Evolutionary conservation across 1,139 yeast species (phyloP), one percentile per base, ranked within the genome.

Genomic region (Lodderomyces metapsilosis): DNA sequence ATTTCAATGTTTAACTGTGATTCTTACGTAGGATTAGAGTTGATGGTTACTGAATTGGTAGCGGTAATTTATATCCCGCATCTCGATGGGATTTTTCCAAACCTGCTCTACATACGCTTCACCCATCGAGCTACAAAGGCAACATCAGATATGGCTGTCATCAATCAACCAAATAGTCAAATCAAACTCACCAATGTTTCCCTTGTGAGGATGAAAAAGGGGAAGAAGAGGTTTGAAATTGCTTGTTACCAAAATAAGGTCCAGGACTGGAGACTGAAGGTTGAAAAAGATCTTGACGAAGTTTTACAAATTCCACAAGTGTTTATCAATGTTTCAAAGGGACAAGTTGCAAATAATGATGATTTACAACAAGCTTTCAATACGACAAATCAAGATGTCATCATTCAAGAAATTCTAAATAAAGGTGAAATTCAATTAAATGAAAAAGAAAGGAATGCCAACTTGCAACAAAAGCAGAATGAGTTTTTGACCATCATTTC

Each of bases 241-340:
- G 98, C 98, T 0, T 92, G 98, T 59, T 92, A 92, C 61, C 97
- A 88, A 57, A 92, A 92, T 57, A 92, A 94, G 58, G 97, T 92
- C 10, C 98, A 91, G 58, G 98, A 92, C 62, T 92, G 92, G 83
- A 74, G 97, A 53, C 78, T 78, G 59, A 89, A 84, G 59, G 84
- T 82, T 9, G 98, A 94, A 58, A 92, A 88, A 53, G 97, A 92
- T 59, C 62, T 94, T 10, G 98, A 92, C 65, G 98, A 92, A 59
- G 98, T 92, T 4, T 69, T 92, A 34, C 98, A 92, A 59, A 89
- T 92, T 41, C 96, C 91, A n/a, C 96, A 87, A 59, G 95, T 92
- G 2, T 92, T 94, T 57, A 64, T 82, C 36, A 92, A 94, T 58
- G 98, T 91, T 0, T 88, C 96, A 16, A 92, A 94, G 57, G 98